A percentile compares a stretch with the other conserved stretches of the same genome.
Evolutionary conservation across 768 basidiomycete genomes (phyloP).

Genomic region (Rubroboletus pulcherrimus): DNA sequence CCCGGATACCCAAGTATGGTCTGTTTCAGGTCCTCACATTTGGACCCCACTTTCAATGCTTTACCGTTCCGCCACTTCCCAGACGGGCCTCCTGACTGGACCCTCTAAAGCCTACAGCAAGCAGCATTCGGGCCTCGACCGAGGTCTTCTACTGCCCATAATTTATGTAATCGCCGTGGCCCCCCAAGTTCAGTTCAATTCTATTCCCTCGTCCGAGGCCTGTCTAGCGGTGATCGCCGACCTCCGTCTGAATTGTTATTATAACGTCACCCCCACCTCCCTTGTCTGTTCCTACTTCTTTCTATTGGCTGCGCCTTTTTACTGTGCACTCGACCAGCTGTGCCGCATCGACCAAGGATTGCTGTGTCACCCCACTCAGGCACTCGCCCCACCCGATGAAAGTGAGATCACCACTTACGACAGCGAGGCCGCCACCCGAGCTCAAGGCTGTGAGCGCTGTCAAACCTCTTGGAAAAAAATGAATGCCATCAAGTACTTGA

Average conservation of each 20-base stretch:
- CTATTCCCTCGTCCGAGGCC: background rate
- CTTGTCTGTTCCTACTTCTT: too few species aligned
- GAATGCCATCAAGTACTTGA: background rate
- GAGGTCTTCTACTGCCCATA: background rate
- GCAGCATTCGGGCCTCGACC: background rate
- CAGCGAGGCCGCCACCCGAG: background rate
- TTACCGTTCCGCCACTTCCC: background rate
- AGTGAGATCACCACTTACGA: conserved; percentile 11
- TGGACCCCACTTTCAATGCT: background rate
- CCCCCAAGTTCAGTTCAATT: background rate
- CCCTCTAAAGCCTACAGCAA: conserved; percentile 6
- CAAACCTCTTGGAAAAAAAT: background rate
- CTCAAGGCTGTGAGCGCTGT: conserved; percentile 12
- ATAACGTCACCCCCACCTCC: too few species aligned
- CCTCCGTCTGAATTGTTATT: background rate
- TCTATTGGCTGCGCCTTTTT: background rate
- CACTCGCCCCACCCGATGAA: background rate
- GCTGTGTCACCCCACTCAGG: conserved; percentile 15
- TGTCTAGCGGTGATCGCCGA: background rate
- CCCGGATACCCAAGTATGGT: background rate
- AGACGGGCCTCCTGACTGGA: background rate
- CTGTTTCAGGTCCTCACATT: too few species aligned
- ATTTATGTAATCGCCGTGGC: background rate
- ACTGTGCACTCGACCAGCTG: conserved; percentile 6
- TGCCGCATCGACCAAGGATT: background rate